Conservation (phyloP, 2,329 filamentous ascomycete species). For the Cordyceps tenuipes region DNA sequence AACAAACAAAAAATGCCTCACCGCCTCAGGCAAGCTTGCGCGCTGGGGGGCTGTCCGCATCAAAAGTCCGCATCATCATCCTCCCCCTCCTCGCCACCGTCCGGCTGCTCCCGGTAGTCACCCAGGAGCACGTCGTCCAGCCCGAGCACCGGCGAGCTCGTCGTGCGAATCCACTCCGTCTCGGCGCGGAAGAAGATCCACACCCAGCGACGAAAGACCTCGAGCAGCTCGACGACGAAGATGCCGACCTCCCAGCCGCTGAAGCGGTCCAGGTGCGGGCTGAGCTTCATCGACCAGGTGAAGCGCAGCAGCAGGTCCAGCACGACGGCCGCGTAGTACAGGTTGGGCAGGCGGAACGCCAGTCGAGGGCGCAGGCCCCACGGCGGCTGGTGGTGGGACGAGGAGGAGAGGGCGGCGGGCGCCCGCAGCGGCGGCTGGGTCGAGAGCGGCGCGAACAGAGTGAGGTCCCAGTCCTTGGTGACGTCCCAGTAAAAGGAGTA, state of each 20-base stretch:
- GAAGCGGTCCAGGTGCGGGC: slow-evolving; percentile 71
- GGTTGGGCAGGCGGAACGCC: slow-evolving; percentile 58
- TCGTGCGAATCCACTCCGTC: slow-evolving; percentile 74
- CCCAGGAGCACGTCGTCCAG: slow-evolving; percentile 67
- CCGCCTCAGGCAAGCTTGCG: neutral
- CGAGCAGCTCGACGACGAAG: slow-evolving; percentile 77
- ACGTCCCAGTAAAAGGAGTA: slow-evolving; percentile 99
- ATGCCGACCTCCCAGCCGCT: slow-evolving; percentile 83
- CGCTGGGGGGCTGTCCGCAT: neutral
- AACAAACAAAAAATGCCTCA: neutral
- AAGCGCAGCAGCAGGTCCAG: slow-evolving; percentile 77
- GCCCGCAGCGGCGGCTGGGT: slow-evolving; percentile 24
- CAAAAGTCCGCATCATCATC: neutral
- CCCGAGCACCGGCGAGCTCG: slow-evolving; percentile 40
- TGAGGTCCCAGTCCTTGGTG: slow-evolving; percentile 92
- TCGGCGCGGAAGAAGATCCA: slow-evolving; percentile 97
- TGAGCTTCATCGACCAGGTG: slow-evolving; percentile 86
- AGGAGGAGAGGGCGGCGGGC: slow-evolving; percentile 35
- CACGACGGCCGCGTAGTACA: slow-evolving; percentile 77
- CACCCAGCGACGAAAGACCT: slow-evolving; percentile 83
- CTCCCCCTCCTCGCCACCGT: slow-evolving; percentile 31
- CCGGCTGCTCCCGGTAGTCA: slow-evolving; percentile 59
- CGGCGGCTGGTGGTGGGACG: slow-evolving; percentile 49
- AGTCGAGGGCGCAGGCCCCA: slow-evolving; percentile 71
- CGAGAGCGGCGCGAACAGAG: slow-evolving; percentile 57